Base-by-base conservation (phyloP, 495 filamentous ascomycete genomes). In the Pseudomonodictys pantanalensis region DNA sequence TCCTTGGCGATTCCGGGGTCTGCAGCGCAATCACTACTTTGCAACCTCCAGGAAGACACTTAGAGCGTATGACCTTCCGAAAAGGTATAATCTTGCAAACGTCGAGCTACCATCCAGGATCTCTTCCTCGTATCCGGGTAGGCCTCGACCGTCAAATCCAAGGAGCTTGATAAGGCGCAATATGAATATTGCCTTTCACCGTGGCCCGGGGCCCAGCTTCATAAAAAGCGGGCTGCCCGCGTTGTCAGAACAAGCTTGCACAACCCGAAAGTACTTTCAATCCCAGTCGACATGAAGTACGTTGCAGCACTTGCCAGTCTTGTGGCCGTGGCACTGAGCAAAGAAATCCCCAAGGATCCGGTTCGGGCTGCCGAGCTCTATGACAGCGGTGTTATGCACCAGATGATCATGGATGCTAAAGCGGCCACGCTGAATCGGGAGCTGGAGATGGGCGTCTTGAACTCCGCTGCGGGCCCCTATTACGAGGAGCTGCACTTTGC, bases 401-500 rank as follows among this genome's bases (percentile, higher is more conserved):
- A 23, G 18, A 28, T 2, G 43, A 23, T 47, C 15, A 47, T 47
- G 43, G 43, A n/a, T 28, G 24, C 24, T 12, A 47, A 47, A 28
- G 18, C 18, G 18, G 43, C 15, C 12, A 10, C 15, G 17, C 15
- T 23, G 43, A 10, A 23, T 2, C 12, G 15, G 17, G 43, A 47
- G 43, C 15, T 12, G 6, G 18, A 23, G 7, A 47, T 47, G 43
- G 43, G 43, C 15, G 43, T 47, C 22, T 24, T 47, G 18, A 47
- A 47, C 18, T 47, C 43, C 24, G 12, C 25, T 15, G 43, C 43
- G 25, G 43, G 43, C 2, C 20, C 18, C 2, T 10, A 47, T 12
- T 47, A 47, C 43, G 20, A 23, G 17, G 43, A 47, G 43, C 43
- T 47, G 15, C 43, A 47, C 43, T 47, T 47, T 47, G 43, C 43